Evolutionary conservation across 805 yeast species (phyloP), one percentile per base, ranked within the genome.

Genomic region (Ogataea saltuana): DNA sequence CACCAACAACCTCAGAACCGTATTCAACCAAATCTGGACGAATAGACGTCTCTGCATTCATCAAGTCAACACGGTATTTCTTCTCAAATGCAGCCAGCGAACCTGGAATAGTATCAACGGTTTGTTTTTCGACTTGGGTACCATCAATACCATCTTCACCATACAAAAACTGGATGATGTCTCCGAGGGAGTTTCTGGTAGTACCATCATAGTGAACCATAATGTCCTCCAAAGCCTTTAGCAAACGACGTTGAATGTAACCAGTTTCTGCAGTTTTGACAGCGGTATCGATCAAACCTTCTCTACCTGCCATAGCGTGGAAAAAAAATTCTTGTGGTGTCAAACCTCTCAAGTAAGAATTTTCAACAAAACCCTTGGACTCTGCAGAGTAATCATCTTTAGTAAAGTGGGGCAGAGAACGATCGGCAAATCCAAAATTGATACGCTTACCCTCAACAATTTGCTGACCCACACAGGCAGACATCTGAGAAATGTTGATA

Each of bases 281-380:
- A 12, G 99, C 99, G 42, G 99, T 93, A 77, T 93, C 99, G 65
- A 93, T 95, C 64, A 93, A 76, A 76, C 99, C 99, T 73, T 93
- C 99, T 78, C 99, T 88, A 74, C 99, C 99, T 62, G 99, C 98
- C 97, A 93, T 93, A 41, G 98, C 97, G 66, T 93, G 99, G 84
- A 93, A 93, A 66, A 93, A 90, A 67, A 93, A 93, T 67, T 93
- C 99, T 68, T 93, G 98, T 25, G 99, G 99, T 5, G 99, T 90
- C 60, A 93, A 76, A 28, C 99, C 99, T 74, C 98, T 83, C 63
- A 91, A 75, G 63, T 93, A 93, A 11, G 99, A 93, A 64, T 93
- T 93, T 67, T 95, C 97, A 48, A 93, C 96, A 59, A 93, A 93
- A 56, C 99, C 99, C 65, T 89, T 89, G 3, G 98, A 91, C 68